phyloP scores from a whole-genome alignment of 1,284 basidiomycete species.

The Cronartium ribicola region DNA sequence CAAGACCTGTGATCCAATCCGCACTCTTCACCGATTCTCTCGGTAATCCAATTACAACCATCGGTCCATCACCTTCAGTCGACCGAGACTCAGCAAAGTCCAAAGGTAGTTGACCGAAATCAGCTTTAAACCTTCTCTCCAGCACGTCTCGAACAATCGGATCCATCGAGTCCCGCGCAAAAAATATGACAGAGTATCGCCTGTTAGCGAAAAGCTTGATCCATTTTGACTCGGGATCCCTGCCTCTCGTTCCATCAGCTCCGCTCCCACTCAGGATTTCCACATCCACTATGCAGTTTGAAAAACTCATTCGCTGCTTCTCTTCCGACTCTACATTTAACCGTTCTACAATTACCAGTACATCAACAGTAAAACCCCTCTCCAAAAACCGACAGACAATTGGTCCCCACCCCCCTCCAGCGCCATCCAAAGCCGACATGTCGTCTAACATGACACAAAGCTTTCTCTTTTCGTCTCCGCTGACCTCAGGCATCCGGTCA shows the following conservation, averaged over 20 bases:
- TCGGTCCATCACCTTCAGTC: not conserved
- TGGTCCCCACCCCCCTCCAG: not conserved
- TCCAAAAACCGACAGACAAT: slow-evolving; percentile 1
- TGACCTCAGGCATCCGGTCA: not conserved
- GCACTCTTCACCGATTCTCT: not conserved
- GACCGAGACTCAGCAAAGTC: not conserved
- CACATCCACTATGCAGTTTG: not conserved
- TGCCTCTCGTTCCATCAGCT: not conserved
- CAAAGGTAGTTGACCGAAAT: not conserved
- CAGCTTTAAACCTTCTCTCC: not conserved
- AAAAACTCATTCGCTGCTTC: not conserved
- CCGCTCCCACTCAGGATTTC: slow-evolving; percentile 1
- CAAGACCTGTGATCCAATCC: slow-evolving; percentile 37
- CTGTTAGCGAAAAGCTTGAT: not conserved
- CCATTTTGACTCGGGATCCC: slow-evolving; percentile 2
- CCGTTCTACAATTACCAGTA: not conserved
- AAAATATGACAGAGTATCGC: not conserved
- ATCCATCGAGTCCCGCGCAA: not conserved
- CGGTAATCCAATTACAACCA: slow-evolving; percentile 24
- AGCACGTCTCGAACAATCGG: not conserved
- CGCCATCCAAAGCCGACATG: not conserved
- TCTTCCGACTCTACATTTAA: not conserved
- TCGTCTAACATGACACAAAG: slow-evolving; percentile 1
- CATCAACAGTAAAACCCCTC: slow-evolving; percentile 2
- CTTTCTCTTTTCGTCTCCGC: not conserved